A percentile compares a stretch with the other conserved stretches of the same genome.
These are phyloP conservation scores for Amaranthus cruentus DNA, from an alignment of 148 eudicot species.

Conservation along the genomic window DNA sequence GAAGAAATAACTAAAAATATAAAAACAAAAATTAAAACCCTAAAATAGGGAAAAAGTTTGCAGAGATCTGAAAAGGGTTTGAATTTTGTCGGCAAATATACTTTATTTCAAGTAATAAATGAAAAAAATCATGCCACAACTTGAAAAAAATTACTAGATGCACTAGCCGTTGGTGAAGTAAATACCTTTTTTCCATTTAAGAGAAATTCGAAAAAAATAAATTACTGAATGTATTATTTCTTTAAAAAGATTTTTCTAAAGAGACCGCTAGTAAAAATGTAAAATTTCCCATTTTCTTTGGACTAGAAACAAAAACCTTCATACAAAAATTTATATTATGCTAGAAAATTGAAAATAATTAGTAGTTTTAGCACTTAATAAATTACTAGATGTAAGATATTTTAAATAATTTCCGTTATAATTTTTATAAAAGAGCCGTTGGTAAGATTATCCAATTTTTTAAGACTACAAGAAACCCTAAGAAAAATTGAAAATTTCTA, in stretches of 20 bases:
- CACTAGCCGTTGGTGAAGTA: slow-evolving; percentile 3
- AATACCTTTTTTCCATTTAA: neutral
- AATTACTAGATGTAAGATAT: neutral
- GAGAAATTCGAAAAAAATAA: neutral
- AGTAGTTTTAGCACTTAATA: neutral
- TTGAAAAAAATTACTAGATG: slow-evolving; percentile 1
- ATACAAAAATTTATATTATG: neutral
- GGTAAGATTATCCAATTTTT: neutral
- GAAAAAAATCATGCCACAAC: neutral
- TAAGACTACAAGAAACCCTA: too few relatives aligned
- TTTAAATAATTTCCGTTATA: too few relatives aligned
- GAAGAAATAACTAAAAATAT: neutral
- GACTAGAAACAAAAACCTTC: neutral
- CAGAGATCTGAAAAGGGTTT: neutral
- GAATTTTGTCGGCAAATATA: slow-evolving; percentile 3
- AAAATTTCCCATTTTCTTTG: neutral
- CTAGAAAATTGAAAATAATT: neutral
- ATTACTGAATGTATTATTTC: too few relatives aligned
- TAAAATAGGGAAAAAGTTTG: neutral
- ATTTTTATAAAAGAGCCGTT: neutral
- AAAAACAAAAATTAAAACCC: slow-evolving; percentile 1
- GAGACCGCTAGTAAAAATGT: neutral
- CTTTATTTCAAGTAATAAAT: neutral
- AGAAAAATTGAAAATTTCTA: too few relatives aligned
- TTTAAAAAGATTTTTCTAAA: neutral